Evolutionary conservation across 2,329 filamentous ascomycete species (phyloP).

Genomic region (Xylogone sp.): DNA sequence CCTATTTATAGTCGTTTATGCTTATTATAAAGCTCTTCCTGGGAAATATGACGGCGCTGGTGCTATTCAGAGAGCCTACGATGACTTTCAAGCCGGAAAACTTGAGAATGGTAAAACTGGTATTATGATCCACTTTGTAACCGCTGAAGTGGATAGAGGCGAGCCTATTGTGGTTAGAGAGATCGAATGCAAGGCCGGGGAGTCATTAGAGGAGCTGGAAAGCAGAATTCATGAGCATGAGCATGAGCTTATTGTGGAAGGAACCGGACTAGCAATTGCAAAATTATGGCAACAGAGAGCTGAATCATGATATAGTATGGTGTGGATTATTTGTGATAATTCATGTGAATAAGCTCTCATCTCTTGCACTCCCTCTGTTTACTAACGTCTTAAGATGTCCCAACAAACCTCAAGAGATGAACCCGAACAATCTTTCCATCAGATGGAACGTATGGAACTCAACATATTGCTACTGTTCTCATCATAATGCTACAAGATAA

Average conservation of each 20-base stretch:
- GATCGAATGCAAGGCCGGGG: conserved; percentile 62
- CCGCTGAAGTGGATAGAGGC: conserved; percentile 75
- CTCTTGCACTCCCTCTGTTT: no score
- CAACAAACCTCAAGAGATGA: no score
- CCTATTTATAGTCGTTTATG: not conserved
- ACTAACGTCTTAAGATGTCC: no score
- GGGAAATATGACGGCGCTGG: conserved; percentile 72
- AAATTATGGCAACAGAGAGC: conserved; percentile 29
- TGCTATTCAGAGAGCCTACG: conserved; percentile 75
- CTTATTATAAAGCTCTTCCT: conserved; percentile 18
- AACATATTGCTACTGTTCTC: no score
- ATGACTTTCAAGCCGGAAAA: conserved; percentile 61
- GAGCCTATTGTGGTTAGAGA: conserved; percentile 67
- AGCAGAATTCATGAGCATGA: conserved; percentile 72
- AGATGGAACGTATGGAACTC: no score
- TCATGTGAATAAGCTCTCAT: no score
- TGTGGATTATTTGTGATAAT: no score
- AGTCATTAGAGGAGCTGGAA: conserved; percentile 63
- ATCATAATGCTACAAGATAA: no score
- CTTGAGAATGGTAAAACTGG: conserved; percentile 67
- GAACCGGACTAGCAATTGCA: conserved; percentile 51
- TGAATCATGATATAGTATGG: no score
- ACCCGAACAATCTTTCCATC: no score
- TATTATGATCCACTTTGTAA: conserved; percentile 87
- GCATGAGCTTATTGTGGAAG: conserved; percentile 75